Conservation (phyloP, 768 basidiomycete genomes). For the Mycena epipterygia region DNA sequence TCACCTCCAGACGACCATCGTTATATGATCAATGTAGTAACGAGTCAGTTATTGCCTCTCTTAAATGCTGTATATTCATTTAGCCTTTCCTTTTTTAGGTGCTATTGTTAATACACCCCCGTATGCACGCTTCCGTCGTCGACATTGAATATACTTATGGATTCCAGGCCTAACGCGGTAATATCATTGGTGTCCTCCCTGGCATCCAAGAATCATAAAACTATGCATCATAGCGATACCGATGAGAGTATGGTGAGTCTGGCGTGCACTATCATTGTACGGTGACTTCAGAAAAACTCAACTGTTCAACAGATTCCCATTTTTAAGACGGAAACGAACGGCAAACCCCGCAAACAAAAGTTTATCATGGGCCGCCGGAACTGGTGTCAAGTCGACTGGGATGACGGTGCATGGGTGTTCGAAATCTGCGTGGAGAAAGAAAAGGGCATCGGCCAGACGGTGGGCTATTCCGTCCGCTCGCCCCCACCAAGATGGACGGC, state of each 20-base stretch:
- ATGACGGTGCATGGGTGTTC: constrained; percentile 77
- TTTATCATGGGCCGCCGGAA: constrained; percentile 92
- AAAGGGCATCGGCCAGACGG: constrained; percentile 87
- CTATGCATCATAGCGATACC: constrained; percentile 84
- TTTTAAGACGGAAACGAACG: constrained; percentile 84
- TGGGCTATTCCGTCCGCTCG: constrained; percentile 62
- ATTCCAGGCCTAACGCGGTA: constrained; percentile 74
- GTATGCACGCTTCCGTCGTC: constrained; percentile 55
- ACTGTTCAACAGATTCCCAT: constrained; percentile 71
- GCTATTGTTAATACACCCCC: constrained; percentile 97
- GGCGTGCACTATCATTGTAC: background rate
- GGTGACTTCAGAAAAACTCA: background rate
- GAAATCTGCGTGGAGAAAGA: constrained; percentile 89
- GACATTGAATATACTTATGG: background rate
- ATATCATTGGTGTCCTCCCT: constrained; percentile 86
- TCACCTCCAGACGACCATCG: constrained; percentile 75
- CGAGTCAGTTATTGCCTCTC: constrained; percentile 63
- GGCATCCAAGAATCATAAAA: constrained; percentile 86
- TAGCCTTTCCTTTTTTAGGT: constrained; percentile 52
- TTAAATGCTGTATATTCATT: background rate
- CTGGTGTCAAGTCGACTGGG: constrained; percentile 79
- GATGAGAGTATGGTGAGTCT: constrained; percentile 86
- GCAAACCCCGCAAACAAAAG: constrained; percentile 79
- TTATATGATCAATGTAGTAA: constrained; percentile 92
- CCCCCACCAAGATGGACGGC: constrained; percentile 26